Evolutionary conservation across 768 basidiomycete genomes (phyloP), one percentile per base, ranked within the genome.

Genomic region (Udeniomyces megalosporus): DNA sequence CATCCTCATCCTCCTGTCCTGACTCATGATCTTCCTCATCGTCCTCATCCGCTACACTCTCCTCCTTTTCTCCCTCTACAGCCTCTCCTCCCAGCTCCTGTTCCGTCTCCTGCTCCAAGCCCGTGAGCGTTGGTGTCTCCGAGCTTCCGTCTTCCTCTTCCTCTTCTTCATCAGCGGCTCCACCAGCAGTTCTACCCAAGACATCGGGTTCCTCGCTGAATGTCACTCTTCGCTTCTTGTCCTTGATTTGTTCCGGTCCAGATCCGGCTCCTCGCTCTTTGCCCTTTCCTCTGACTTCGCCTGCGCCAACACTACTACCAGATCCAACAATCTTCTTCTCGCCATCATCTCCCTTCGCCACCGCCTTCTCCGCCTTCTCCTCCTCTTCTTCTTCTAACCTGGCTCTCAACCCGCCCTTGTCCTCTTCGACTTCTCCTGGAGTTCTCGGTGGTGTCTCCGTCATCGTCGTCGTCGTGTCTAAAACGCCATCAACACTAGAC

Each of bases 191-290:
- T 28, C 12, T 29, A n/a, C 44, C 20, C 6, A 2, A 44, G 42
- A 11, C 6, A 31, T 52, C 22, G 28, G 31, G 50, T 7, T 12
- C 26, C 58, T 73, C 72, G n/a, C 71, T 68, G 58, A 73, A 73
- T 24, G 66, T 72, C 31, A 73, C 73, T 48, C 66, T 69, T 20
- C 60, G 67, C 55, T 68, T 70, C 4, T 46, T 28, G 12, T 66
- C 63, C 66, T 70, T n/a, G n/a, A n/a, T n/a, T n/a, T n/a, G n/a
- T n/a, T n/a, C n/a, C n/a, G n/a, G n/a, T n/a, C n/a, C n/a, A n/a
- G n/a, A n/a, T n/a, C n/a, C n/a, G n/a, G n/a, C n/a, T 31, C 61
- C 50, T 44, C 64, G 60, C 60, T 31, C 48, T 55, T 63, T 64
- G 15, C 24, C 57, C 24, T 49, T 35, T 65, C 62, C 57, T 11